Evolutionary conservation across 371 early-diverging fungal species (phyloP), one percentile per base, ranked within the genome.

Genomic region (Thermomucor indicae-seudaticae): DNA sequence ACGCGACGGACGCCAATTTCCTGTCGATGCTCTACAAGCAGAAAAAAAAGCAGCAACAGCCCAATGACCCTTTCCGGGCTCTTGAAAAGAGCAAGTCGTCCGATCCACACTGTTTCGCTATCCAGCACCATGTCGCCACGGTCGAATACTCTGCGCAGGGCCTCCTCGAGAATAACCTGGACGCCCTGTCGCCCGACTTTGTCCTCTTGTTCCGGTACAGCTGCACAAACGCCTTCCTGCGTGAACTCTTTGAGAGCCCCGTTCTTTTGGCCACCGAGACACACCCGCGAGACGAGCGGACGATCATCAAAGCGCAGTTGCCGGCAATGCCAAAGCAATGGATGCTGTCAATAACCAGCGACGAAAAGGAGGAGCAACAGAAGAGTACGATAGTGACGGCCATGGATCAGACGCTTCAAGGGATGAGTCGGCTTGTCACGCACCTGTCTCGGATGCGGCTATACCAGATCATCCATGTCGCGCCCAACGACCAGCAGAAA

Each of bases 261-360:
- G 72, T 81, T 29, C n/a, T n/a, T n/a, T 72, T 97, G 43, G 84
- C 88, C 1, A 89, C 89, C n/a, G 86, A 91, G 68, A 85, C 84
- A 16, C 90, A 92, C 62, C 91, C 92, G 7, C 79, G 82, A n/a
- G 86, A 90, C 63, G 81, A 85, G 11, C 67, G 73, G 28, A 72
- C 69, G 0, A 62, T 70, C 29, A 65, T 65, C 57, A 70, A 67
- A 37, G 69, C 64, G 2, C 63, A 75, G 27, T 60, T 79, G 46
- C 16, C 50, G 12, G 10, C 43, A 17, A 12, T 28, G 42, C 43
- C 49, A 11, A 67, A 40, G 25, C 39, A n/a, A 35, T 25, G 2
- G 53, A 28, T 40, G 10, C 41, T 6, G 23, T 22, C 6, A 10
- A 22, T 16, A 22, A 38, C 2, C 25, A 23, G n/a, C 16, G 20